A percentile compares a stretch with the other conserved stretches of the same genome.
These are phyloP conservation scores for Melianthus villosus DNA, from an alignment of 441 rosid genomes.

Conservation along the genomic window DNA sequence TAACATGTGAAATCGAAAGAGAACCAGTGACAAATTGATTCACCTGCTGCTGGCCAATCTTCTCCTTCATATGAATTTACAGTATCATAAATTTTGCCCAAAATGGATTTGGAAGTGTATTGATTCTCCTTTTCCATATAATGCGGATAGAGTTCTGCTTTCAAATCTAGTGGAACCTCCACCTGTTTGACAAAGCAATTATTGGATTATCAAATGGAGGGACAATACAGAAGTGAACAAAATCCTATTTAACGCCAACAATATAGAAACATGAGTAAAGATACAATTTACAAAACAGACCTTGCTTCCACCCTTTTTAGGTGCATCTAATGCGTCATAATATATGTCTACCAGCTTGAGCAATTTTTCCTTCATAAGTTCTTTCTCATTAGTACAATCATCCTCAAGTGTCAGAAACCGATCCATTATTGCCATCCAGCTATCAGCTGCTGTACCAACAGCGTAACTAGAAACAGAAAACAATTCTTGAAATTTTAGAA, in stretches of 20 bases:
- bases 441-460: conserved; percentile 40
- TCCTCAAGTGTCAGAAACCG: conserved; percentile 28
- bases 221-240: neutral
- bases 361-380: conserved; percentile 19
- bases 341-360: conserved; percentile 29
- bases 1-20: neutral
- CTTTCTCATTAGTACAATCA: conserved; percentile 22
- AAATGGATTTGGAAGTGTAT: conserved; percentile 41
- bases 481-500: neutral
- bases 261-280: neutral
- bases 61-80: conserved; percentile 19
- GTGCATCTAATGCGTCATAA: conserved; percentile 75
- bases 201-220: neutral
- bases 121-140: conserved; percentile 31
- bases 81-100: conserved; percentile 47
- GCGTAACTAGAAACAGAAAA: conserved; percentile 31
- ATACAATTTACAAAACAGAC: neutral
- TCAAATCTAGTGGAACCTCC: conserved; percentile 26
- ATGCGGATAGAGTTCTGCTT: conserved; percentile 35
- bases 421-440: conserved; percentile 67
- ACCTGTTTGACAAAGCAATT: conserved; percentile 18
- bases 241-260: neutral
- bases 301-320: conserved; percentile 28
- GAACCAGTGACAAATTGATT: neutral
- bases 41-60: conserved; percentile 20